A percentile compares a stretch with the other conserved stretches of the same genome.
These are phyloP conservation scores for Lenwebbia sp. DNA, from an alignment of 345 rosid genomes.

Conservation along the genomic window DNA sequence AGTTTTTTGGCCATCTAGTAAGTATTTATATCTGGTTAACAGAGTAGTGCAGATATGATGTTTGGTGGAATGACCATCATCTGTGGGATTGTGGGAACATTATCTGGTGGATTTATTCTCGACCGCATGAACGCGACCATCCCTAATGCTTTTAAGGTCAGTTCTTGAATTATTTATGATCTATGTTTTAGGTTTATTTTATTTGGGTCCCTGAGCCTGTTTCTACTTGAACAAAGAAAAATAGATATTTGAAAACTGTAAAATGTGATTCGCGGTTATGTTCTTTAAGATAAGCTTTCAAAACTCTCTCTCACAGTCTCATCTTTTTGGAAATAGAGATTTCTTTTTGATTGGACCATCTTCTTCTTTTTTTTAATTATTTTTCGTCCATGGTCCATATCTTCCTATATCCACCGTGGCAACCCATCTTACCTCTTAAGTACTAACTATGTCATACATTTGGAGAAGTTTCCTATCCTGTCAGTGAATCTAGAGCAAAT, in stretches of 20 bases:
- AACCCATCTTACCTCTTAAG: neutral
- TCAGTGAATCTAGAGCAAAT: neutral
- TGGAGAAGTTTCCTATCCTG: neutral
- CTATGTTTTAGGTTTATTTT: neutral
- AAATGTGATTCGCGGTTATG: neutral
- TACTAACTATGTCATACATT: neutral
- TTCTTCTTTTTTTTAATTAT: neutral
- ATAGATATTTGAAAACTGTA: neutral
- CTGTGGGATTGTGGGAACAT: slow-evolving; percentile 82
- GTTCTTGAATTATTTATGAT: neutral
- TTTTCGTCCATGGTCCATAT: neutral
- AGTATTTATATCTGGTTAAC: slow-evolving; percentile 6
- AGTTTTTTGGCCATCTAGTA: neutral
- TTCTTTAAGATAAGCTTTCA: neutral
- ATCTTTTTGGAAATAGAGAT: neutral
- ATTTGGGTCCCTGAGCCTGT: neutral
- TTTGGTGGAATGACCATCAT: slow-evolving; percentile 90
- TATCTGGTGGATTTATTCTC: slow-evolving; percentile 69
- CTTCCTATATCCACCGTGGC: neutral
- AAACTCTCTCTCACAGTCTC: neutral
- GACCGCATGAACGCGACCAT: slow-evolving; percentile 67
- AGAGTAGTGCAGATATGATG: slow-evolving; percentile 73
- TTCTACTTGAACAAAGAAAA: neutral
- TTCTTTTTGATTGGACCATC: neutral
- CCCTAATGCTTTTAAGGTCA: slow-evolving; percentile 85